These are phyloP conservation scores for Fusarium albosuccineum DNA, from an alignment of 2,329 filamentous ascomycete species.

Conservation along the genomic window DNA sequence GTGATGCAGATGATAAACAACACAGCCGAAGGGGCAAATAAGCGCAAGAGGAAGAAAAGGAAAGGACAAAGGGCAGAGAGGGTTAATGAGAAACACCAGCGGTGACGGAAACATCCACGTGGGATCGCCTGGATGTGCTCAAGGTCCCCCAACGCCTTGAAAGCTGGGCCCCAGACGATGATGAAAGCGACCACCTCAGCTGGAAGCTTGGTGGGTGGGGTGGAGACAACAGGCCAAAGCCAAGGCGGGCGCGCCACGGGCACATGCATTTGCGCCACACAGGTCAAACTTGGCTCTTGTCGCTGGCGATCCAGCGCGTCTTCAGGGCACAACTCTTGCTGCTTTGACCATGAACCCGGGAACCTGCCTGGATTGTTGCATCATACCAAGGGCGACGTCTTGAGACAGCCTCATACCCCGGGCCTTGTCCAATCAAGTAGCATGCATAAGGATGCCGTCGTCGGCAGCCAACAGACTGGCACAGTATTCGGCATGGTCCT, in stretches of 20 bases:
- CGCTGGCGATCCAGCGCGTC: constrained; percentile 10
- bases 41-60: constrained; percentile 11
- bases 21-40: background rate
- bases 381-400: background rate
- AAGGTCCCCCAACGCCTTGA: constrained; percentile 13
- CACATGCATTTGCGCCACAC: constrained; percentile 28
- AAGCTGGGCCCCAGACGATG: constrained; percentile 35
- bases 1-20: constrained; percentile 2
- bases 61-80: constrained; percentile 8
- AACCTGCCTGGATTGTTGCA: background rate
- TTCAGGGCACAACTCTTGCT: background rate
- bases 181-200: constrained; percentile 29
- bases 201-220: constrained; percentile 40
- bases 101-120: constrained; percentile 41
- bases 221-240: constrained; percentile 12
- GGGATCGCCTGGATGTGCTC: constrained; percentile 23
- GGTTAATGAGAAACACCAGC: constrained; percentile 21
- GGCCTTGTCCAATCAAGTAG: background rate
- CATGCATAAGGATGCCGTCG: background rate
- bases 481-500: background rate
- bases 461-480: background rate
- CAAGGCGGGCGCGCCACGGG: background rate
- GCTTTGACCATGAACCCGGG: background rate
- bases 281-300: constrained; percentile 3
- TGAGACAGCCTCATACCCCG: background rate